phyloP scores from a whole-genome alignment of 2,329 filamentous ascomycete genomes.

The Colletotrichum australisinense region DNA sequence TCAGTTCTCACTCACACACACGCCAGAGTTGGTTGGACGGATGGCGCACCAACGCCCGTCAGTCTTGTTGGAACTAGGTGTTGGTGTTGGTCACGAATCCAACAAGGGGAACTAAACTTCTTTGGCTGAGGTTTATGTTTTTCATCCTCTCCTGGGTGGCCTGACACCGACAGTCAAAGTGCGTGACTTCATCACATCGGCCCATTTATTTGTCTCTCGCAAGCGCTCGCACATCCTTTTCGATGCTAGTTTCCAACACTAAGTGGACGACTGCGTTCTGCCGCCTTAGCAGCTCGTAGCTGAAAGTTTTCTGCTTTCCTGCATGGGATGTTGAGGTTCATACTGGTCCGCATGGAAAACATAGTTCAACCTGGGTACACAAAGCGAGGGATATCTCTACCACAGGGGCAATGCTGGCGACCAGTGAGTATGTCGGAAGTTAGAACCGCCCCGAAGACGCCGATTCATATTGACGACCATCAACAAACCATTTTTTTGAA shows the following conservation, averaged over 20 bases:
- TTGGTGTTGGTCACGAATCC: neutral
- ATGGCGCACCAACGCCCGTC: neutral
- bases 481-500: neutral
- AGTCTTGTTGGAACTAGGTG: neutral
- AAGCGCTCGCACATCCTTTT: neutral
- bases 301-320: too few species aligned
- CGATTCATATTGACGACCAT: neutral
- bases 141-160: neutral
- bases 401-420: neutral
- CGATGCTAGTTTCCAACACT: neutral
- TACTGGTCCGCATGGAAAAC: neutral
- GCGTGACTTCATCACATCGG: neutral
- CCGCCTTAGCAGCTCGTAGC: neutral
- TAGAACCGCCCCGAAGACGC: conserved; percentile 1
- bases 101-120: neutral
- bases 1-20: too few species aligned
- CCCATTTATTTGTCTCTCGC: neutral
- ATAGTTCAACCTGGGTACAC: neutral
- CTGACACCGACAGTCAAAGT: neutral
- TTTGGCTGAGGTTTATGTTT: neutral
- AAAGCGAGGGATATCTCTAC: neutral
- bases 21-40: neutral
- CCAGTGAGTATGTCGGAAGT: neutral
- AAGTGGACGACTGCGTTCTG: neutral
- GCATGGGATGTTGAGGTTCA: neutral